These are phyloP conservation scores for Pachyrhizus erosus DNA, from an alignment of 306 rosid species.

Conservation along the genomic window DNA sequence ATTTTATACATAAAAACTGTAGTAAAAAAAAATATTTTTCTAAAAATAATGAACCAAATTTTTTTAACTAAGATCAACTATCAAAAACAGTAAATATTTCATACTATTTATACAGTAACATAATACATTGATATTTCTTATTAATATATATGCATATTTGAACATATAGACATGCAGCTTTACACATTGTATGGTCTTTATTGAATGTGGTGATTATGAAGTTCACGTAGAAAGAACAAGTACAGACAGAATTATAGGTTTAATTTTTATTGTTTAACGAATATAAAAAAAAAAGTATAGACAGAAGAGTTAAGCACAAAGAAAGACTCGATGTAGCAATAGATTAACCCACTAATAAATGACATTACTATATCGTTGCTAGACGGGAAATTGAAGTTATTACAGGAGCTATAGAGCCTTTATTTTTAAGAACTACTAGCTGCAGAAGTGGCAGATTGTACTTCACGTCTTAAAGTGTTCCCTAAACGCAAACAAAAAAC, in stretches of 20 bases:
- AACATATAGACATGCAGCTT: too few species aligned
- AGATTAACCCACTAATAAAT: neutral
- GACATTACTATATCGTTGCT: constrained; percentile 13
- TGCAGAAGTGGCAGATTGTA: neutral
- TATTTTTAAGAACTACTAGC: constrained; percentile 22
- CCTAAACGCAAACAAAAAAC: constrained; percentile 6
- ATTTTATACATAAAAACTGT: too few species aligned
- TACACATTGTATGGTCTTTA: too few species aligned
- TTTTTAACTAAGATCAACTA: too few species aligned
- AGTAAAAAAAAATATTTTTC: too few species aligned
- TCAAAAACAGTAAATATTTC: too few species aligned
- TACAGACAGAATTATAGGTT: neutral
- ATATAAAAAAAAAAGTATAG: too few species aligned
- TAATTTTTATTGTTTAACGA: neutral
- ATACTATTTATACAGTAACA: too few species aligned
- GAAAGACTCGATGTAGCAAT: neutral
- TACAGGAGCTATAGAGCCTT: constrained; percentile 31
- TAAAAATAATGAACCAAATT: too few species aligned
- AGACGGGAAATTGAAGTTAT: neutral
- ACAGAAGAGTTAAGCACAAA: neutral
- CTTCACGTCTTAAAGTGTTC: constrained; percentile 24
- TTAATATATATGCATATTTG: too few species aligned
- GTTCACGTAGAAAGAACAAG: neutral
- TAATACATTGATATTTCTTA: too few species aligned
- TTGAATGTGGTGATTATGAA: too few species aligned